Base-by-base conservation (phyloP, 2,329 filamentous ascomycete species). In the Cytospora chrysosperma region DNA sequence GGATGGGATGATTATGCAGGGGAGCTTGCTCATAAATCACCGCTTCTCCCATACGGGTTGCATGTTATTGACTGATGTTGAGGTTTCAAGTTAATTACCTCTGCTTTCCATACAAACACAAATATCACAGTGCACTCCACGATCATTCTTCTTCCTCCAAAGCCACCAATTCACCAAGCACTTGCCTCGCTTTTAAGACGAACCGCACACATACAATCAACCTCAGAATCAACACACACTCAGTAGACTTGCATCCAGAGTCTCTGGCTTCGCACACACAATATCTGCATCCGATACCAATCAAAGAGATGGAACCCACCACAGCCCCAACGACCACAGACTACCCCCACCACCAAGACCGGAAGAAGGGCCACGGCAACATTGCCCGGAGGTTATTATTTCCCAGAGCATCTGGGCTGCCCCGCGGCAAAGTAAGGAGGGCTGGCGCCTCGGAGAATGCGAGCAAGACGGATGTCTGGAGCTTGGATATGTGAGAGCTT, bases 361-460 rank as follows among this genome's bases (percentile, higher is more conserved):
- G 56, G 26, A 56, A 58, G 21, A 56, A 58, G 27, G 56, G 52
- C 17, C 47, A 63, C 43, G 60, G 60, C 37, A 53, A 40, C 37
- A 53, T 51, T 0, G 52, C 51, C 21, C 52, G 56, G 28, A 55
- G 61, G 9, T 47, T 56, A 4, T 62, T 65, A 52, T 65, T 65
- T 27, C 63, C 63, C 8, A 57, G 63, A 32, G 60, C 63, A 6
- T 65, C 63, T 15, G 63, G 63, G 21, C 53, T 65, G 54, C 60
- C 63, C 9, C 63, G 63, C 34, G 63, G 63, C 27, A 65, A 65
- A 47, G 54, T 65, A 34, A 65, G 63, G 47, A 63, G 37, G 32
- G 63, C 60, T 21, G 63, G 52, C 4, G 63, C 61, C 40, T 57
- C 63, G n/a, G 63, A 65, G 40, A 60, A 58, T 49, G 60, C 63